These are phyloP conservation scores for Austroboletus eburneus DNA, from an alignment of 768 basidiomycete species.

Conservation along the genomic window DNA sequence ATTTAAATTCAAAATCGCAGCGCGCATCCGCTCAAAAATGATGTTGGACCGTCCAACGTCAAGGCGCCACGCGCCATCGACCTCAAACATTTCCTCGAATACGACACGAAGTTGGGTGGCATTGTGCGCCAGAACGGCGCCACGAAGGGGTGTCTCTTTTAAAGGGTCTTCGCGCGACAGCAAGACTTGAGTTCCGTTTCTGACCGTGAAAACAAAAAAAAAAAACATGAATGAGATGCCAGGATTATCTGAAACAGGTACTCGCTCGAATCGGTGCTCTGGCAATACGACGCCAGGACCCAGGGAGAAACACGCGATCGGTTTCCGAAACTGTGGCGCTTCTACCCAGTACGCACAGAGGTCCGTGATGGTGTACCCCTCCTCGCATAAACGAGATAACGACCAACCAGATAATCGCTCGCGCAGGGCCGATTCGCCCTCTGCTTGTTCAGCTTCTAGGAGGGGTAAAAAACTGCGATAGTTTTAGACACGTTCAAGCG, in stretches of 20 bases:
- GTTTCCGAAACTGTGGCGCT: conserved; percentile 57
- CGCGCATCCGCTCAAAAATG: conserved; percentile 63
- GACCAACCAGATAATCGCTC: conserved; percentile 70
- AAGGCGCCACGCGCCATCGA: conserved; percentile 55
- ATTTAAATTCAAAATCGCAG: conserved; percentile 56
- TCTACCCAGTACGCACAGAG: conserved; percentile 68
- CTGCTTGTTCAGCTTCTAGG: conserved; percentile 55
- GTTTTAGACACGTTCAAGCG: no score
- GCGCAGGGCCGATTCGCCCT: conserved; percentile 55
- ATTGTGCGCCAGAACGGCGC: conserved; percentile 49
- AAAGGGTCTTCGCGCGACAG: conserved; percentile 63
- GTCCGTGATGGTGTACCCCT: conserved; percentile 69
- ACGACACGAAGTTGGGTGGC: conserved; percentile 53
- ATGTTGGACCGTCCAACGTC: conserved; percentile 70
- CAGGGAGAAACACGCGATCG: conserved; percentile 59
- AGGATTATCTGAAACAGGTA: conserved; percentile 2
- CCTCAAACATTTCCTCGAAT: conserved; percentile 48
- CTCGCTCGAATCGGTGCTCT: conserved; percentile 69
- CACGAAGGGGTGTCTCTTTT: conserved; percentile 47
- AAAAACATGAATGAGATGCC: conserved; percentile 1
- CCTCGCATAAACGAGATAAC: conserved; percentile 51
- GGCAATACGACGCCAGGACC: conserved; percentile 63
- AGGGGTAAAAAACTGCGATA: conserved; percentile 44
- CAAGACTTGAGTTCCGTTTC: conserved; percentile 67
- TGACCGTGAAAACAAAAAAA: no score